Evolutionary conservation across 2,329 filamentous ascomycete species (phyloP).

Genomic region (Neopestalotiopsis sp.): DNA sequence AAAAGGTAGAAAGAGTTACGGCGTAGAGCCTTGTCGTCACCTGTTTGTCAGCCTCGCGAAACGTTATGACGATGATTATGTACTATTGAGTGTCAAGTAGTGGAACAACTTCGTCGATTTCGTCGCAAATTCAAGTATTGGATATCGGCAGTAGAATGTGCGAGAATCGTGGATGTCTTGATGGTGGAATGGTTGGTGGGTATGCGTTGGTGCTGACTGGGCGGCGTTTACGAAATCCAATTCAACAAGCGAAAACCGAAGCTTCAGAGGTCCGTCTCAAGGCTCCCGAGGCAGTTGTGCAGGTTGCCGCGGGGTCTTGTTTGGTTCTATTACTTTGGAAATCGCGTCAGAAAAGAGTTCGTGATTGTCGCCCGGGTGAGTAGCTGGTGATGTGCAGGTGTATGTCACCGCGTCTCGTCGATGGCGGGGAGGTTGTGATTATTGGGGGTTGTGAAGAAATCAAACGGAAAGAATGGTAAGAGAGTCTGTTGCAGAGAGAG

Average conservation of each 20-base stretch:
- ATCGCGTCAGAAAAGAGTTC: not conserved
- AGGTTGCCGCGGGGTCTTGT: conserved; percentile 15
- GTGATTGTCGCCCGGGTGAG: not conserved
- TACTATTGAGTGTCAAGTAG: not conserved
- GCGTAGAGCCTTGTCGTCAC: conserved; percentile 5
- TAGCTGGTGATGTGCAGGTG: not conserved
- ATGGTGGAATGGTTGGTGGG: not conserved
- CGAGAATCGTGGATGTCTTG: not conserved
- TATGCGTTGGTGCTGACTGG: not conserved
- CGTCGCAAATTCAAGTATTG: not conserved
- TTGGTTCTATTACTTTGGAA: not conserved
- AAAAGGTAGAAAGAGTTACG: not conserved
- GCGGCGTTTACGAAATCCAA: not conserved
- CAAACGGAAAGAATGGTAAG: not conserved
- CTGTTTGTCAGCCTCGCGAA: conserved; percentile 13
- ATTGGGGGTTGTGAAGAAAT: not conserved
- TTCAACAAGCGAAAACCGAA: conserved; percentile 8
- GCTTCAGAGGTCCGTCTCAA: conserved; percentile 16
- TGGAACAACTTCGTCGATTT: not conserved
- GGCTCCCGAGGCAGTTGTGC: conserved; percentile 16
- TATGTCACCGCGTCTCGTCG: not conserved
- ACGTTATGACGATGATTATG: not conserved
- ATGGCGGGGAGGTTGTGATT: not conserved
- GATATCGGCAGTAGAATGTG: not conserved
- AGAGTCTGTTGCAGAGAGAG: not conserved